Conservation (phyloP, 495 filamentous ascomycete genomes). For the Hypoxylon lenormandii region DNA sequence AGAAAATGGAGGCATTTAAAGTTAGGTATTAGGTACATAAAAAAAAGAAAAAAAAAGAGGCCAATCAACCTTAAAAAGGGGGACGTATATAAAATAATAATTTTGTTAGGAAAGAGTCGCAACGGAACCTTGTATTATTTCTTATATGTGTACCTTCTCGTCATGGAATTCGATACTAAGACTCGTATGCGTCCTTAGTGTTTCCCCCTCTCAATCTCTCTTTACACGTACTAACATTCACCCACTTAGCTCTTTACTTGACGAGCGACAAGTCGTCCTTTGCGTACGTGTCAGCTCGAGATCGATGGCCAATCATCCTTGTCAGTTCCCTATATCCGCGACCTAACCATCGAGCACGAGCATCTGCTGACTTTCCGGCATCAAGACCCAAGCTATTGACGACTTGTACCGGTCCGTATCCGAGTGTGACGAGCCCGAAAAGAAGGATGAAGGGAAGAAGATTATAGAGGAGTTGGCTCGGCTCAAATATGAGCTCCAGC, state of each 20-base stretch:
- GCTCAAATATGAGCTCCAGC: conserved; percentile 95
- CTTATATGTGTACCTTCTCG: conserved; percentile 6
- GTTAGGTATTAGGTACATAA: no score
- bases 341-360: neutral
- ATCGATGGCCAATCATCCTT: conserved; percentile 93
- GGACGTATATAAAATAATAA: neutral
- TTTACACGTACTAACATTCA: conserved; percentile 14
- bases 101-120: neutral
- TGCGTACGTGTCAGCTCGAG: conserved; percentile 80
- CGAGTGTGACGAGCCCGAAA: conserved; percentile 69
- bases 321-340: conserved; percentile 60
- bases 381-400: conserved; percentile 91
- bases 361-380: neutral
- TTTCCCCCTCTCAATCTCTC: conserved; percentile 5
- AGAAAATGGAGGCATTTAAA: no score
- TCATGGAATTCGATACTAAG: conserved; percentile 73
- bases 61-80: neutral
- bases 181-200: conserved; percentile 62
- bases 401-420: conserved; percentile 84
- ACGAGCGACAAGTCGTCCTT: conserved; percentile 89
- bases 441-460: conserved; percentile 81
- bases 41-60: neutral
- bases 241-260: conserved; percentile 72
- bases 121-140: neutral
- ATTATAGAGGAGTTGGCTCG: conserved; percentile 83